These are phyloP conservation scores for Guadua angustifolia DNA, from an alignment of 176 grass and related monocot species.

Conservation along the genomic window DNA sequence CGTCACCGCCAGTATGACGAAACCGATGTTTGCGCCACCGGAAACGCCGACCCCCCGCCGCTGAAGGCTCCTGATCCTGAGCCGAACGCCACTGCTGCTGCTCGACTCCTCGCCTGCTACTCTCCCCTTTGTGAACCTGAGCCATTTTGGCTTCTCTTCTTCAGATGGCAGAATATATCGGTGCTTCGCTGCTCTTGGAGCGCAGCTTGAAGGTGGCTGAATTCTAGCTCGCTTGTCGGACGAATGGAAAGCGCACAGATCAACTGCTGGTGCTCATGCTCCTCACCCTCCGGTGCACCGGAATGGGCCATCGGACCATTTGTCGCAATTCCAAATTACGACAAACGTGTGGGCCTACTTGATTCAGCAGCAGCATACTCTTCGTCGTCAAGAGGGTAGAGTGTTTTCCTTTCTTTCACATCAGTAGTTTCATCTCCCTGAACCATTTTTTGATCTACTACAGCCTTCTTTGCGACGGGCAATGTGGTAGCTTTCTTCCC, in stretches of 20 bases:
- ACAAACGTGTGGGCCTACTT: not conserved
- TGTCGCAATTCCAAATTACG: no score
- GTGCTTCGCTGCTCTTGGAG: conserved; percentile 36
- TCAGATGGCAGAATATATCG: conserved; percentile 4
- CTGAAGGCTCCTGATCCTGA: conserved; percentile 55
- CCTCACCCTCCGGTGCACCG: no score
- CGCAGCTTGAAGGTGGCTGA: conserved; percentile 29
- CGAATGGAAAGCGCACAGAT: conserved; percentile 35
- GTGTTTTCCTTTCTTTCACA: not conserved
- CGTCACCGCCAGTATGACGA: conserved; percentile 45
- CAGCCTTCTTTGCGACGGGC: not conserved
- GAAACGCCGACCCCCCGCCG: conserved; percentile 35
- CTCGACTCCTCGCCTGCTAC: conserved; percentile 29
- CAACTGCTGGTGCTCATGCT: no score
- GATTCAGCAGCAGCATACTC: conserved; percentile 2
- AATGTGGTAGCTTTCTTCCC: not conserved
- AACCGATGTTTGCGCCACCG: not conserved
- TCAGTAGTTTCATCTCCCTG: not conserved
- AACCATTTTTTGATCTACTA: not conserved
- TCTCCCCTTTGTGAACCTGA: conserved; percentile 49
- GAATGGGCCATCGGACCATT: no score
- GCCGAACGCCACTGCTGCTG: conserved; percentile 43
- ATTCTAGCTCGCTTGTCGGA: conserved; percentile 47
- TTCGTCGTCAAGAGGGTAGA: conserved; percentile 29
- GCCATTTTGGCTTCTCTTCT: conserved; percentile 23